These are phyloP conservation scores for Mychonastes homosphaera DNA, from an alignment of 139 green algal genomes.

Conservation along the genomic window DNA sequence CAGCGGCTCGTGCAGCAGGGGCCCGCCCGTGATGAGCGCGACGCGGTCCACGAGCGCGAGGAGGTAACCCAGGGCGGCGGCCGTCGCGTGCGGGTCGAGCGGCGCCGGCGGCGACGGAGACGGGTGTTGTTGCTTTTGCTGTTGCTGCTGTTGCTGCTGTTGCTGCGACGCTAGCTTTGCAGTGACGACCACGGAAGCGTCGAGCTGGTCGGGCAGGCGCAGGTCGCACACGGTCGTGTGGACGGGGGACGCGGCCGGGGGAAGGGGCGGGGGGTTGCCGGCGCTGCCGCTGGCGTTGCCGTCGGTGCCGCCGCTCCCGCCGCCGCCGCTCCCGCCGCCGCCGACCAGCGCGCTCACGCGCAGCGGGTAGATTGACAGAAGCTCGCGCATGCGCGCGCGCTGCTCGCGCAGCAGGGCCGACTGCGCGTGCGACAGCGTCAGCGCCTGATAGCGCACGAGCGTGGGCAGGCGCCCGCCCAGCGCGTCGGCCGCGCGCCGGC, in stretches of 20 bases:
- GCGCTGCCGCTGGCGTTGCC: not conserved
- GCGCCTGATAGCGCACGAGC: conserved; percentile 16
- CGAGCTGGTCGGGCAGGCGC: conserved; percentile 20
- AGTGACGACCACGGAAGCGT: conserved; percentile 1
- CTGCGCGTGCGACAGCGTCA: conserved; percentile 17
- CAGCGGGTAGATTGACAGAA: conserved; percentile 40
- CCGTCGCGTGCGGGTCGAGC: conserved; percentile 24
- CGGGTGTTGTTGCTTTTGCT: not conserved
- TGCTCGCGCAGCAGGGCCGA: conserved; percentile 30
- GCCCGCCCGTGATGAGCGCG: conserved; percentile 39
- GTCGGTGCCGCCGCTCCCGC: not conserved
- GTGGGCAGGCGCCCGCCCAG: conserved; percentile 13
- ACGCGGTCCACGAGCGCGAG: conserved; percentile 50
- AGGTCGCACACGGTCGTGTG: conserved; percentile 33
- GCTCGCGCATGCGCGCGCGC: conserved; percentile 22
- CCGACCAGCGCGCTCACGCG: conserved; percentile 11
- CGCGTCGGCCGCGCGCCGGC: too few species aligned
- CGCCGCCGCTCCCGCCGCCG: not conserved
- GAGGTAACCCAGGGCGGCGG: conserved; percentile 48
- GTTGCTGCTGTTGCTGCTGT: conserved; percentile 1
- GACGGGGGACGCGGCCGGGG: conserved; percentile 17
- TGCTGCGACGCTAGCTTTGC: not conserved
- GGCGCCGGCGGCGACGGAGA: not conserved
- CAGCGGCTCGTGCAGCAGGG: conserved; percentile 43
- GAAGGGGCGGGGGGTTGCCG: too few species aligned